These are phyloP conservation scores for Mrakia frigida DNA, from an alignment of 768 basidiomycete genomes.

Conservation along the genomic window DNA sequence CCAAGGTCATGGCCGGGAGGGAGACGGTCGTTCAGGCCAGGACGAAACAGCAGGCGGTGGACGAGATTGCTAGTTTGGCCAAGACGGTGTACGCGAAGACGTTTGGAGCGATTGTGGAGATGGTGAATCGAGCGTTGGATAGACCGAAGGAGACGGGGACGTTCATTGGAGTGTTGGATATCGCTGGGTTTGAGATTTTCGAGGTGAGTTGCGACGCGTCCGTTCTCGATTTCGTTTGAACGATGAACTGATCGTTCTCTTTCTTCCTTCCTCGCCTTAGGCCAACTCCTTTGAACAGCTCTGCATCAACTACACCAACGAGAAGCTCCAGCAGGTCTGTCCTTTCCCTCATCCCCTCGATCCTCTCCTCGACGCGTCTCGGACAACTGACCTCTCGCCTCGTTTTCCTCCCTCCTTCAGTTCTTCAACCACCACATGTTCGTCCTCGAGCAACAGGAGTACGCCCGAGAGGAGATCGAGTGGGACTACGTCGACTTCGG, in stretches of 20 bases:
- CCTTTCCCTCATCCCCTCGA: no score
- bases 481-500: slow-evolving; percentile 99
- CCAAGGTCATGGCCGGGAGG: slow-evolving; percentile 84
- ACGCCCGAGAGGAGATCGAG: slow-evolving; percentile 88
- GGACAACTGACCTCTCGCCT: not conserved
- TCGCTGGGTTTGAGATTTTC: slow-evolving; percentile 95
- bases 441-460: slow-evolving; percentile 97
- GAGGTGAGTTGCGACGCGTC: slow-evolving; percentile 35
- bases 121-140: slow-evolving; percentile 90
- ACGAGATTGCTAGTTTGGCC: slow-evolving; percentile 83
- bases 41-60: slow-evolving; percentile 82
- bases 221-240: not conserved
- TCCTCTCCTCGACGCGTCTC: not conserved
- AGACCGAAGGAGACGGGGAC: slow-evolving; percentile 71
- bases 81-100: slow-evolving; percentile 97
- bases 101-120: slow-evolving; percentile 86
- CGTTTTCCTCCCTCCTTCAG: slow-evolving; percentile 27
- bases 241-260: not conserved
- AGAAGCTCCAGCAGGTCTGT: slow-evolving; percentile 77
- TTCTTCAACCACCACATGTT: slow-evolving; percentile 95
- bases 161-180: slow-evolving; percentile 98
- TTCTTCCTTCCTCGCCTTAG: not conserved
- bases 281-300: slow-evolving; percentile 95
- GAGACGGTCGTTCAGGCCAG: slow-evolving; percentile 96
- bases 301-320: slow-evolving; percentile 98